These are phyloP conservation scores for Linum trigynum DNA, from an alignment of 345 rosid species.

Conservation along the genomic window DNA sequence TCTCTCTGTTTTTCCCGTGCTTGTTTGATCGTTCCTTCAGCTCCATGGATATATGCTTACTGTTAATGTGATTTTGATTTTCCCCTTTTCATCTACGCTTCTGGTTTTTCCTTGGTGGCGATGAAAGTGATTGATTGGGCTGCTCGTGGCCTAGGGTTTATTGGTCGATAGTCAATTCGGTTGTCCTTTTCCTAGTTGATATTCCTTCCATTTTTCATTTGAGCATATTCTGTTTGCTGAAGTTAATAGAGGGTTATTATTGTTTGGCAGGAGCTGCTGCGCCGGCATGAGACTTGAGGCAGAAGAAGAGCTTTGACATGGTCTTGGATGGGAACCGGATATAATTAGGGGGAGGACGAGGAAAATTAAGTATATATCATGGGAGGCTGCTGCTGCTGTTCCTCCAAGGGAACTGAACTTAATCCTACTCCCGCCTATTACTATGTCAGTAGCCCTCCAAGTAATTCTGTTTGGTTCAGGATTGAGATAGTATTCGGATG, in stretches of 20 bases:
- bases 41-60: not conserved
- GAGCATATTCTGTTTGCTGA: not conserved
- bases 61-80: not conserved
- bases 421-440: constrained; percentile 73
- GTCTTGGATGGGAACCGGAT: not conserved
- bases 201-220: too few relatives aligned
- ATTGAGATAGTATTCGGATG: not conserved
- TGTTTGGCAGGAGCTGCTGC: not conserved
- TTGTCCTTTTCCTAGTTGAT: not conserved
- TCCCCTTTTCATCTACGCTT: not conserved
- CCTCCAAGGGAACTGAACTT: constrained; percentile 66
- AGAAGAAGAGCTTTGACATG: not conserved
- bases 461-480: not conserved
- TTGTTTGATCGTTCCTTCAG: not conserved
- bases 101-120: not conserved
- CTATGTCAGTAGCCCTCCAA: constrained; percentile 43
- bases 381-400: constrained; percentile 94
- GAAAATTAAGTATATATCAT: constrained; percentile 13
- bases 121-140: not conserved
- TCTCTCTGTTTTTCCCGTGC: too few relatives aligned
- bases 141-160: not conserved
- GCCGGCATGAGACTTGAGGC: not conserved
- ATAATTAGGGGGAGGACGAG: not conserved
- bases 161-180: not conserved
- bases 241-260: not conserved